Conservation (phyloP, 768 basidiomycete genomes). For the Termitomyces sp. region DNA sequence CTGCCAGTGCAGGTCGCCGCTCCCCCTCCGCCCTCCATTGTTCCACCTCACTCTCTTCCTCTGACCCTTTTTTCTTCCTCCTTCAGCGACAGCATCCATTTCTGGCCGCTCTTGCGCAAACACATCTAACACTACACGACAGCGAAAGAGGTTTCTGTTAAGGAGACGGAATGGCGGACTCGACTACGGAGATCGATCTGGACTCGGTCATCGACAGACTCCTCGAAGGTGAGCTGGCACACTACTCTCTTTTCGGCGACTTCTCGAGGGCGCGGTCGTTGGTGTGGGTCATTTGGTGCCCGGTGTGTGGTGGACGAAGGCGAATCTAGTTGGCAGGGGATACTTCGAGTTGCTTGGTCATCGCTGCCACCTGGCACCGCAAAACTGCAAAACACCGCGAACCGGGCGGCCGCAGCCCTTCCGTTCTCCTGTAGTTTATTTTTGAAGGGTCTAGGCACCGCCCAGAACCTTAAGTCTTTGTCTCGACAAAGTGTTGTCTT, state of each 20-base stretch:
- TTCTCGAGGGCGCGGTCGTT: not conserved
- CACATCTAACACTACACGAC: constrained; percentile 5
- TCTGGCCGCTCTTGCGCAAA: not conserved
- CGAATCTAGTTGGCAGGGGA: not conserved
- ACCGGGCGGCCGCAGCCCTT: not conserved
- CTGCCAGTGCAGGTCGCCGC: constrained; percentile 12
- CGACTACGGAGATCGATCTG: constrained; percentile 91
- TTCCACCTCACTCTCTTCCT: constrained; percentile 1
- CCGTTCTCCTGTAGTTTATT: not conserved
- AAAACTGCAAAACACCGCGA: not conserved
- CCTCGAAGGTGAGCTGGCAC: constrained; percentile 78
- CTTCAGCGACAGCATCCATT: constrained; percentile 9
- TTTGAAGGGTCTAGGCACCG: not conserved
- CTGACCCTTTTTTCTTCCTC: constrained; percentile 11
- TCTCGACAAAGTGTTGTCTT: constrained; percentile 1
- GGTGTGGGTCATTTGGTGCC: constrained; percentile 1
- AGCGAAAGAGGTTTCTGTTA: constrained; percentile 8
- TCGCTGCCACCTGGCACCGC: constrained; percentile 12
- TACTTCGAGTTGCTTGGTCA: constrained; percentile 1
- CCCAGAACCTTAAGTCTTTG: not conserved
- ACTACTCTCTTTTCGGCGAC: constrained; percentile 2
- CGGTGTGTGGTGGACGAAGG: not conserved
- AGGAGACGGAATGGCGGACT: constrained; percentile 59
- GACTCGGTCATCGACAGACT: constrained; percentile 99
- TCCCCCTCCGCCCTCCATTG: constrained; percentile 5